Base-by-base conservation (phyloP, 192 early-diverging fungal genomes). In the Umbelopsis isabellina region DNA sequence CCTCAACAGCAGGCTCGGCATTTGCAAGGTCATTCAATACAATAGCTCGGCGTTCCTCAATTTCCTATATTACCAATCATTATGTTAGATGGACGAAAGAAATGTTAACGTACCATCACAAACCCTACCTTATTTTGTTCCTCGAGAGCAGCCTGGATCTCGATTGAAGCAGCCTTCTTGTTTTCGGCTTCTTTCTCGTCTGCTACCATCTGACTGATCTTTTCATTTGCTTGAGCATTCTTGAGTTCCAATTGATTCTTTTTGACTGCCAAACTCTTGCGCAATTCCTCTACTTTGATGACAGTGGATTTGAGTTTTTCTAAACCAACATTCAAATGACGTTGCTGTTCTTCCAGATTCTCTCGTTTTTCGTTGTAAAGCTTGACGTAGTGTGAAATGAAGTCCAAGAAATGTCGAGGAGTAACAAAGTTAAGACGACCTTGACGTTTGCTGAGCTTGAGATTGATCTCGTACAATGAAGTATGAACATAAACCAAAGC, bases 381-480 rank as follows among this genome's bases (percentile, higher is more conserved):
- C 45, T 89, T 87, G 21, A 91, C 91, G 75, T 95, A 98, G 55
- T 98, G 96, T 70, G 87, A 86, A 68, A 99, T 94, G 75, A 98
- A 97, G 84, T 99, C 98, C 21, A 99, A 82, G 80, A 94, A 99
- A 77, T 99, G 98, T 37, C 98, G 90, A 18, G 98, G 98, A 18
- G 98, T 99, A 21, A 94, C 93, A 80, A 94, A 91, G 72, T 93
- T 92, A 37, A 85, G 78, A n/a, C 86, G 84, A 7, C 95, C 95
- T 58, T 89, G 90, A 13, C 96, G 86, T 72, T 90, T 88, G 75
- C 84, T 88, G 65, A 99, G 86, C 50, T 90, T 90, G 33, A 86
- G 84, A 75, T 97, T 99, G 72, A 95, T 86, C 1, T 88, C 90
- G 55, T 93, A 90, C 55, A 98, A 83, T 0, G 97, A 95, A 76